Conservation (phyloP, 495 filamentous ascomycete species). For the Penicillium mononematosum region DNA sequence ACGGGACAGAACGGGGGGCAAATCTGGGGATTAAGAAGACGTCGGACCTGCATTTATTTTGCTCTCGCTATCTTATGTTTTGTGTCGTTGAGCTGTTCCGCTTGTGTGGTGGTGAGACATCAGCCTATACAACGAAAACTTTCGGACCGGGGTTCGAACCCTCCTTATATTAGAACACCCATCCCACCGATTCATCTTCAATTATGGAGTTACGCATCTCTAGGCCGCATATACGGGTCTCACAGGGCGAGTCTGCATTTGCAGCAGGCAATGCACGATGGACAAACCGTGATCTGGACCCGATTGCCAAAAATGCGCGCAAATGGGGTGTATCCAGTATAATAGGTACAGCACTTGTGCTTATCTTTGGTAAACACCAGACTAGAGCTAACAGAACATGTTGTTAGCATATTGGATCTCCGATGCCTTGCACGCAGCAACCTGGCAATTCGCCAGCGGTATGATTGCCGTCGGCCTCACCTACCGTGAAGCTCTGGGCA, state of each 20-base stretch:
- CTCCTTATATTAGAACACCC: background rate
- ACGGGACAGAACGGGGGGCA: background rate
- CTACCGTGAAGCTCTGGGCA: constrained; percentile 59
- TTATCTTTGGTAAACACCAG: background rate
- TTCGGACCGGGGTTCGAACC: background rate
- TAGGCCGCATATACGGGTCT: constrained; percentile 34
- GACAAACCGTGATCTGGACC: constrained; percentile 49
- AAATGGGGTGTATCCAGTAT: constrained; percentile 46
- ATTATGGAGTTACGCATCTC: constrained; percentile 17
- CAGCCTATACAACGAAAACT: background rate
- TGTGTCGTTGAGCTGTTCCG: background rate
- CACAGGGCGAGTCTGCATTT: constrained; percentile 39
- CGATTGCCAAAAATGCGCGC: constrained; percentile 37
- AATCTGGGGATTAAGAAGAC: constrained; percentile 8
- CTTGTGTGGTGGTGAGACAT: background rate
- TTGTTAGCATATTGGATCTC: constrained; percentile 60
- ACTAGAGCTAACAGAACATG: constrained; percentile 1
- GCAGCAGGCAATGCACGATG: constrained; percentile 42
- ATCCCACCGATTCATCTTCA: background rate
- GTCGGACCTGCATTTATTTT: constrained; percentile 1
- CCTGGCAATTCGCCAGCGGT: constrained; percentile 60
- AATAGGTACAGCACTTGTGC: constrained; percentile 27
- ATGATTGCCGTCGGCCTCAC: constrained; percentile 63
- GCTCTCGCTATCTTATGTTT: background rate
- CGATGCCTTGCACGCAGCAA: constrained; percentile 60